Evolutionary conservation across 2,329 filamentous ascomycete species (phyloP).

Genomic region (Dactylellina haptotyla): DNA sequence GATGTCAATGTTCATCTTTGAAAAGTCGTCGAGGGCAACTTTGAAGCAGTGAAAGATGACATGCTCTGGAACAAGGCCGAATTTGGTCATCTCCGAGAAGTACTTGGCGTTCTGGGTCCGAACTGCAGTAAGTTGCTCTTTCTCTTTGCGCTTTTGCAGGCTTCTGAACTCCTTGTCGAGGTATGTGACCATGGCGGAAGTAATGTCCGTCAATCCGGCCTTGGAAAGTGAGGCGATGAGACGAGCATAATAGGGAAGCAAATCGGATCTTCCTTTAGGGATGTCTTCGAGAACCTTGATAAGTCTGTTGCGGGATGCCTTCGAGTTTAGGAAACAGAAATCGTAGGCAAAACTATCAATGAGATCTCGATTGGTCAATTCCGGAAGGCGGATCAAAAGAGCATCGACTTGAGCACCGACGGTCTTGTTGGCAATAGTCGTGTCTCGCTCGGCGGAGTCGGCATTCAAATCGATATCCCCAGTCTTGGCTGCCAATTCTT

Average conservation of each 20-base stretch:
- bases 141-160: conserved; percentile 93
- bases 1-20: conserved; percentile 98
- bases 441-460: conserved; percentile 84
- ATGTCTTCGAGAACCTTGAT: conserved; percentile 94
- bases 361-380: conserved; percentile 87
- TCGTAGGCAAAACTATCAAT: conserved; percentile 94
- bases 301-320: conserved; percentile 92
- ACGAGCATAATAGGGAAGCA: conserved; percentile 90
- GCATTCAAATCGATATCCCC: conserved; percentile 62
- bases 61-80: conserved; percentile 96
- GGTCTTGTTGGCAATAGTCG: conserved; percentile 95
- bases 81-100: conserved; percentile 95
- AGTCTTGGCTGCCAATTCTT: conserved; percentile 70
- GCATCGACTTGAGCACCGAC: conserved; percentile 97
- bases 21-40: conserved; percentile 96
- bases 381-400: conserved; percentile 84
- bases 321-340: conserved; percentile 98
- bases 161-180: conserved; percentile 97
- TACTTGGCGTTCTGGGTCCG: conserved; percentile 69
- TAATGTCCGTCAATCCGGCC: conserved; percentile 87
- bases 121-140: conserved; percentile 77
- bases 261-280: conserved; percentile 89
- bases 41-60: conserved; percentile 99
- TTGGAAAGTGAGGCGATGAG: conserved; percentile 91
- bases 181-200: conserved; percentile 88